Base-by-base conservation (phyloP, 2,329 filamentous ascomycete genomes). In the Fusarium sp. region DNA sequence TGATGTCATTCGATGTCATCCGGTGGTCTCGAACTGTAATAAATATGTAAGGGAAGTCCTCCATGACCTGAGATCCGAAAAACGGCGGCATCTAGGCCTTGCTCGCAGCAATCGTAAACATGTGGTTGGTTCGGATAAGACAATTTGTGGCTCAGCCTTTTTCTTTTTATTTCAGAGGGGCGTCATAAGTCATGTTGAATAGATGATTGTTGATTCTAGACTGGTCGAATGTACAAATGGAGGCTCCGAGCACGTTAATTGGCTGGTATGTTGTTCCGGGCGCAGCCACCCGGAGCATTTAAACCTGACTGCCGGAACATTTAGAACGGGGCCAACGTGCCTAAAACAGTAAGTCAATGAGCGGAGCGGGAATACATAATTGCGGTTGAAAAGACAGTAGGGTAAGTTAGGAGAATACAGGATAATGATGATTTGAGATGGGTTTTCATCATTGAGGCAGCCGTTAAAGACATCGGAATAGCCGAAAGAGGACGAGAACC, bases 401-500 rank as follows among this genome's bases (percentile, higher is more conserved):
- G 32, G 32, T 38, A 38, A 38, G 32, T 8, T 18, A 0, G 32
- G 10, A 18, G 32, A 10, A 1, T 9, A 18, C 8, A 18, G 16
- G 16, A 16, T 5, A 3, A 5, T 38, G 2, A 18, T 11, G 5
- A 18, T 2, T 38, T 14, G 12, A 6, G 14, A 30, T 7, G 29
- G 29, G 11, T 14, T 30, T 14, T 18, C 9, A 10, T 38, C 32
- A 38, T 38, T 38, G 9, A 11, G 16, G 5, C 9, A 38, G 16
- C 16, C 6, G 9, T 38, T 18, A 0, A 18, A 38, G 2, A 18
- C 16, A 0, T 9, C 32, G 15, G 8, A 8, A 8, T 5, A 5
- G 8, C 8, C 5, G 16, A 34, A 18, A 30, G 12, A 30, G 29
- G 12, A 12, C 1, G 29, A 6, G 14, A 29, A 5, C 3, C 11